phyloP scores from a whole-genome alignment of 441 rosid genomes.

The Populus trichocarpa region DNA sequence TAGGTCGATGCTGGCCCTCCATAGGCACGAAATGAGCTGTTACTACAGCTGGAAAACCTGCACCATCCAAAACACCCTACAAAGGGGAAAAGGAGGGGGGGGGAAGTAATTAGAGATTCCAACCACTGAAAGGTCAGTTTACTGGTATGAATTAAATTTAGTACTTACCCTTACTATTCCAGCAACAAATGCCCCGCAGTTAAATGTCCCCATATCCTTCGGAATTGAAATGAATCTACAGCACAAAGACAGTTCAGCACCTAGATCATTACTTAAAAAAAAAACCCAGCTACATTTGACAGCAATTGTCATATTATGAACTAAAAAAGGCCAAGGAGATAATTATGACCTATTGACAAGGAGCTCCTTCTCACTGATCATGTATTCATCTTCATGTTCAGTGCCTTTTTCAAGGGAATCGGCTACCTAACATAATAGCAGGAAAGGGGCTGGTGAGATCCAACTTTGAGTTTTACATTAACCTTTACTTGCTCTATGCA shows the following conservation, averaged over 20 bases:
- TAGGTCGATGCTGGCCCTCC: conserved; percentile 91
- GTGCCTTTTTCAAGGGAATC: conserved; percentile 99
- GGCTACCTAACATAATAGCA: conserved; percentile 55
- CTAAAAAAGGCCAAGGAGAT: background rate
- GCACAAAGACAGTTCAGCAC: conserved; percentile 9
- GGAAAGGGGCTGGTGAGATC: background rate
- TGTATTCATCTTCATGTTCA: conserved; percentile 97
- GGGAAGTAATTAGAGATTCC: conserved; percentile 16
- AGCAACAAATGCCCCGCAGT: conserved; percentile 98
- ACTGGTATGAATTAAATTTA: background rate
- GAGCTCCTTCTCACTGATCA: conserved; percentile 98
- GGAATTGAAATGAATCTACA: conserved; percentile 90
- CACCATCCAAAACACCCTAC: conserved; percentile 88
- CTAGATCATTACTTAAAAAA: conserved; percentile 9
- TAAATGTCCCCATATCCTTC: conserved; percentile 96
- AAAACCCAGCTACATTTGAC: background rate
- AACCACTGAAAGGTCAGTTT: conserved; percentile 2
- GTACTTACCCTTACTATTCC: conserved; percentile 83
- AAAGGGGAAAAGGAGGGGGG: conserved; percentile 13
- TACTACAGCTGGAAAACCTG: conserved; percentile 94
- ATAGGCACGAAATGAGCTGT: conserved; percentile 98
- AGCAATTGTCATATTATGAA: conserved; percentile 11
- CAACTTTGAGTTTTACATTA: background rate
- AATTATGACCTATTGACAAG: conserved; percentile 72
- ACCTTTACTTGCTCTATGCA: background rate